Evolutionary conservation across 2,329 filamentous ascomycete species (phyloP), one percentile per base, ranked within the genome.

Genomic region (Nemania abortiva): DNA sequence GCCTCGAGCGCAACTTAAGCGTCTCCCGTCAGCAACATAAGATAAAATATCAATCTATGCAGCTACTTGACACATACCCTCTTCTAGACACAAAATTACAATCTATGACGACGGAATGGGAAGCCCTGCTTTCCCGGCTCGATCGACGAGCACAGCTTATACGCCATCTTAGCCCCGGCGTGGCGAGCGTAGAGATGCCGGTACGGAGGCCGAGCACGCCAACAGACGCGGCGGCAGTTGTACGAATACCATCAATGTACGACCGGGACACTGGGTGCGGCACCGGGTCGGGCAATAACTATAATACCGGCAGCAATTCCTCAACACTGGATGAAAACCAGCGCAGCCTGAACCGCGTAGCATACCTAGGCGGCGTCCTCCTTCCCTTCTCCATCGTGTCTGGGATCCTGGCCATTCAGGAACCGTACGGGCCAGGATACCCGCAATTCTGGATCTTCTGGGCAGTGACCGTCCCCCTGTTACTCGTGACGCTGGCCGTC

Each of bases 331-430:
- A 80, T 37, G 77, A 79, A 63, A 82, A 82, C 69, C 74, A 82
- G 62, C 79, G 80, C 18, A 80, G 81, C 22, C 79, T 86, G 7
- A 81, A 85, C 74, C 82, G 85, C 6, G 82, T 87, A 15, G 79
- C 83, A 1, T 87, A 87, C 74, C 79, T 87, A 11, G 85, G 84
- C 56, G 85, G 84, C 0, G 74, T 86, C 0, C 76, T 87, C 5
- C 79, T 86, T 0, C 85, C 85, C 1, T 74, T 86, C 20, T 84
- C 82, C 3, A 79, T 87, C 15, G 81, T 87, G 4, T 82, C 84
- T 0, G 80, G 83, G 13, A 79, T 87, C 9, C 77, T 87, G 15
- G 83, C 82, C 15, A 86, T 87, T 77, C 80, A 82, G 31, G 82
- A 82, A 7, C 75, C 79, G 0, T 87, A 82, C 70, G 81, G 80